Evolutionary conservation across 441 rosid genomes (phyloP), one percentile per base, ranked within the genome.

Genomic region (Adansonia madagascariensis): DNA sequence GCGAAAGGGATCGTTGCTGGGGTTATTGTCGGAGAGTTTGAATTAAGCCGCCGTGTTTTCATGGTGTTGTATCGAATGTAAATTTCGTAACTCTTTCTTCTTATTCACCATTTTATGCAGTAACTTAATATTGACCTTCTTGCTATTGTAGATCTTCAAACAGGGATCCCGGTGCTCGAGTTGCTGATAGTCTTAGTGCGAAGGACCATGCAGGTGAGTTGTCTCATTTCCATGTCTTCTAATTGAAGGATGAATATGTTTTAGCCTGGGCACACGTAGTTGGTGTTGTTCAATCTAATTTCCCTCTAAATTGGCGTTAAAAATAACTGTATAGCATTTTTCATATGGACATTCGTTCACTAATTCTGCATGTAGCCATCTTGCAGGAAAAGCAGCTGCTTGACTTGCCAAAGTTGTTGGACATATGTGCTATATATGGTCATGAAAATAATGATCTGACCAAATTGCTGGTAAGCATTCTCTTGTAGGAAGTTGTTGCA

Each of bases 301-400:
- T 73, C 14, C 43, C 39, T 18, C 6, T 11, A 49, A 46, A n/a
- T 31, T 60, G 77, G 24, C 61, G 44, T 41, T 50, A 6, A 14
- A 43, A 39, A 0, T 41, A 9, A 4, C 41, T 71, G 66, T 31
- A 17, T 9, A 18, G 15, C 11, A 1, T 47, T 11, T 20, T 57
- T 74, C 8, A 27, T 43, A 44, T 55, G 55, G 77, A 77, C 90
- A 80, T 78, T 82, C 87, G 79, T 84, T 90, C 80, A 89, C 80
- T 77, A 75, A 77, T 85, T 84, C 52, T 81, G 69, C 68, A 49
- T 90, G 84, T 90, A 96, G 99, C 81, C 80, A 88, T 96, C 84
- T 84, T 96, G 98, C 97, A 94, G 98, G 99, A 91, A 67, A 94
- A 88, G 81, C 88, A 86, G 83, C 82, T 94, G 83, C 96, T 96